Evolutionary conservation across 208 protist species (phyloP), one percentile per base, ranked within the genome.

Genomic region (Trypanosoma cruzi): DNA sequence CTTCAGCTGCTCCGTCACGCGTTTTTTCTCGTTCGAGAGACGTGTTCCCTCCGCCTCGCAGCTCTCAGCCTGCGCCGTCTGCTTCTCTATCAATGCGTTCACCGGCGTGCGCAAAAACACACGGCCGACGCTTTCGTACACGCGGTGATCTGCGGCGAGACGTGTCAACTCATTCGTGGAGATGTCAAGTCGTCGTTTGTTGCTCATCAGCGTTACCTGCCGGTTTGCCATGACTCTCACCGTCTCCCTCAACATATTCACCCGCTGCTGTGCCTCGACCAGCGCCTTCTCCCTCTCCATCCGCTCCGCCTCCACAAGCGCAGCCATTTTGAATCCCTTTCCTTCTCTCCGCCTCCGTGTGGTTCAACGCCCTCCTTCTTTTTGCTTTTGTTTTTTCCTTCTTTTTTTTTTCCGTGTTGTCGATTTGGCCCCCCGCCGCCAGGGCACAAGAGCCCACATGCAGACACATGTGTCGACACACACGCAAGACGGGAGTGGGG

Each of bases 271-370:
- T 49, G 86, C 84, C 72, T 96, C 89, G 60, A 87, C 58, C 28
- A 93, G 77, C 11, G 82, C 64, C 77, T 94, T 94, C 80, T 94
- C 87, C 80, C 89, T 90, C 81, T 96, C 92, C 87, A 94, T 90
- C 55, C 93, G 81, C 75, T 96, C 89, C 44, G 89, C 89, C 80
- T 94, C 88, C 16, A 80, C 81, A 14, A 84, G 83, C 0, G 84
- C 74, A 40, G 79, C 44, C 50, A 82, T 85, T 50, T 64, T 86
- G 14, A 78, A 14, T 37, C 44, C 2, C 49, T 62, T 2, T 52
- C 42, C 16, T 59, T 70, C 5, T 59, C 18, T 10, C 22, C 50
- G 24, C 55, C 48, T 28, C 11, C 14, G 67, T 52, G 40, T 58
- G 32, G 2, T 50, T 57, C 26, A 18, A 37, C 8, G 2, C 22